A percentile compares a stretch with the other conserved stretches of the same genome.
Evolutionary conservation across 495 filamentous ascomycete genomes (phyloP).

Genomic region (Neurospora pannonica): DNA sequence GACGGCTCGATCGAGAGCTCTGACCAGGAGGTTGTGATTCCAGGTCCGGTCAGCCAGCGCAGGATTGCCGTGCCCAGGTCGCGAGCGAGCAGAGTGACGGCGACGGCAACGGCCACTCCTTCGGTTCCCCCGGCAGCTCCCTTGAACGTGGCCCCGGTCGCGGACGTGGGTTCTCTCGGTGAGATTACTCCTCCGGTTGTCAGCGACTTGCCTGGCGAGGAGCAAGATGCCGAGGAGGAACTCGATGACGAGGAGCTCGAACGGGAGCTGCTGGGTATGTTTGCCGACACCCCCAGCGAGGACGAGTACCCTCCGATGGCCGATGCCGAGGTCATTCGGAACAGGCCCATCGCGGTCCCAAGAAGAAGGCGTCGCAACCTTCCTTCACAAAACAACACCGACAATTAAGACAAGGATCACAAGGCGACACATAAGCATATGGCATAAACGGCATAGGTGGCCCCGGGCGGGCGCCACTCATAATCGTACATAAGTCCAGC

Average conservation of each 20-base stretch:
- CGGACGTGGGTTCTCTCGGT: not conserved
- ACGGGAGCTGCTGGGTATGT: not conserved
- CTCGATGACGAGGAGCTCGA: not conserved
- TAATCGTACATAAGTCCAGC: not conserved
- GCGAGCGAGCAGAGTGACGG: not conserved
- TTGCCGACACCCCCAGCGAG: no score
- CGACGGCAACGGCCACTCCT: not conserved
- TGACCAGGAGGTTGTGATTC: not conserved
- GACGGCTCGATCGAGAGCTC: not conserved
- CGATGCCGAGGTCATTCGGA: not conserved
- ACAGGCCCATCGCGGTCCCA: not conserved
- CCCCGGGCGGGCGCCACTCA: not conserved
- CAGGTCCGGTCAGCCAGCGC: not conserved
- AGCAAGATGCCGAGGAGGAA: not conserved
- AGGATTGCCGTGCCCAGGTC: not conserved
- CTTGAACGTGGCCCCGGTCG: not conserved
- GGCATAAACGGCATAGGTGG: not conserved
- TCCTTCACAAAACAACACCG: not conserved
- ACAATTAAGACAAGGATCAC: not conserved
- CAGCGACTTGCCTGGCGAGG: not conserved
- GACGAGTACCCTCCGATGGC: not conserved
- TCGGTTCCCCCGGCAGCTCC: not conserved
- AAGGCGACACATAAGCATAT: not conserved
- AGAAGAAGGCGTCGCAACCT: not conserved
- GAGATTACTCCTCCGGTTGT: not conserved